Evolutionary conservation across 352 stramenopile genomes (phyloP).

Genomic region (Pythium chondricola): DNA sequence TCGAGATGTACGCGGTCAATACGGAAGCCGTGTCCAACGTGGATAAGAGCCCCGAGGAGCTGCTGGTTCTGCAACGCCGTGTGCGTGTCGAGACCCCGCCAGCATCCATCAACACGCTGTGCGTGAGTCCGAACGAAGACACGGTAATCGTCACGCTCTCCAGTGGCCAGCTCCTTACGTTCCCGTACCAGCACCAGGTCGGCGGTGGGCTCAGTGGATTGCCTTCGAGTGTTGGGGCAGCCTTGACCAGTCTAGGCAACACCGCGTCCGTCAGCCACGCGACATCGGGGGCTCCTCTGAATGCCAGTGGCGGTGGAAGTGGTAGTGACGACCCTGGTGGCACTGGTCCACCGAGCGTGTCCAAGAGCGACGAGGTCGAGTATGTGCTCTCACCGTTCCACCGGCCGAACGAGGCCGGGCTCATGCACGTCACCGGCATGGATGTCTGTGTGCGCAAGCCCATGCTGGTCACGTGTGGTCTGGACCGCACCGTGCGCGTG

Average conservation of each 20-base stretch:
- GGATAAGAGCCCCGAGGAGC: conserved; percentile 25
- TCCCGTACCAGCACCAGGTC: conserved; percentile 59
- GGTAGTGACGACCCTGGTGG: conserved; percentile 1
- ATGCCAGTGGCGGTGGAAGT: conserved; percentile 1
- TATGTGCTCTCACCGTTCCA: conserved; percentile 69
- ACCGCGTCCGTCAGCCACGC: conserved; percentile 8
- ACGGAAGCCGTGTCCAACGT: conserved; percentile 19
- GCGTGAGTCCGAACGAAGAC: conserved; percentile 76
- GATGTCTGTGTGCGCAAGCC: conserved; percentile 91
- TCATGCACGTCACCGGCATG: conserved; percentile 78
- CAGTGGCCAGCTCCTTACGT: conserved; percentile 59
- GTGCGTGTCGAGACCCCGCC: conserved; percentile 52
- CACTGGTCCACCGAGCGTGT: conserved; percentile 10
- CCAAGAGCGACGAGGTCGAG: conserved; percentile 63
- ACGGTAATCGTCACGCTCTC: conserved; percentile 54
- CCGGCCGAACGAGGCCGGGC: conserved; percentile 46
- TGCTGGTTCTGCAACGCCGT: conserved; percentile 50
- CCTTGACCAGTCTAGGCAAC: conserved; percentile 11
- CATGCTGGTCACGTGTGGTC: conserved; percentile 84
- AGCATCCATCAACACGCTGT: conserved; percentile 40
- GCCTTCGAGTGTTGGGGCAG: conserved; percentile 12
- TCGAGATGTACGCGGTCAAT: conserved; percentile 68
- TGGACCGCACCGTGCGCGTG: conserved; percentile 86
- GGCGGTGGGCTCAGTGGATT: conserved; percentile 1
- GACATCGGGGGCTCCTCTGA: conserved; percentile 6